phyloP scores from a whole-genome alignment of 1,284 basidiomycete species.

The Rhizoctonia solani region DNA sequence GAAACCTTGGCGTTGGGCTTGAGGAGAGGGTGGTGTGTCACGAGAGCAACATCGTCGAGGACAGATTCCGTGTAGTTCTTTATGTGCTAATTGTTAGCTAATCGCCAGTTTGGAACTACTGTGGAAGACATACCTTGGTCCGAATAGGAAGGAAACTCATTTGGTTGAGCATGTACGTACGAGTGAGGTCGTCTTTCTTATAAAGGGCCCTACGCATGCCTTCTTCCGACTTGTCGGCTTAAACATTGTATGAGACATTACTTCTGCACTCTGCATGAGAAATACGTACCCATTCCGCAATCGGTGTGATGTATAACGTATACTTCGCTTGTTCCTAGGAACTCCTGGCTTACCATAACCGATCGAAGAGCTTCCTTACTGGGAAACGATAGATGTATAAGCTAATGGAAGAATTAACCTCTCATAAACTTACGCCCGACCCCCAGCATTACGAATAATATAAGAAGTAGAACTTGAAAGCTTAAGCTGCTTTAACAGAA shows the following conservation, averaged over 20 bases:
- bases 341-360: constrained; percentile 67
- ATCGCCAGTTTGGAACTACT: not conserved
- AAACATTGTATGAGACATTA: not conserved
- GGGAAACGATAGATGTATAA: not conserved
- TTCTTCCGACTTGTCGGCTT: not conserved
- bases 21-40: not conserved
- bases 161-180: not conserved
- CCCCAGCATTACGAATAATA: constrained; percentile 70
- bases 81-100: not conserved
- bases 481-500: constrained; percentile 65
- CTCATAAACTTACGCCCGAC: constrained; percentile 53
- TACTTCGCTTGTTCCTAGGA: constrained; percentile 67
- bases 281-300: constrained; percentile 64
- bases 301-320: constrained; percentile 68
- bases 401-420: not conserved
- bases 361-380: constrained; percentile 67
- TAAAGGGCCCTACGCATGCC: not conserved
- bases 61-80: not conserved
- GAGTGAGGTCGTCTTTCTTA: not conserved
- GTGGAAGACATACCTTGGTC: not conserved
- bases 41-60: not conserved
- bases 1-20: not conserved
- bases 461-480: constrained; percentile 47
- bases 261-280: not conserved
- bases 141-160: not conserved